Conservation (phyloP, 495 filamentous ascomycete genomes). For the Podospora tetraspora region DNA sequence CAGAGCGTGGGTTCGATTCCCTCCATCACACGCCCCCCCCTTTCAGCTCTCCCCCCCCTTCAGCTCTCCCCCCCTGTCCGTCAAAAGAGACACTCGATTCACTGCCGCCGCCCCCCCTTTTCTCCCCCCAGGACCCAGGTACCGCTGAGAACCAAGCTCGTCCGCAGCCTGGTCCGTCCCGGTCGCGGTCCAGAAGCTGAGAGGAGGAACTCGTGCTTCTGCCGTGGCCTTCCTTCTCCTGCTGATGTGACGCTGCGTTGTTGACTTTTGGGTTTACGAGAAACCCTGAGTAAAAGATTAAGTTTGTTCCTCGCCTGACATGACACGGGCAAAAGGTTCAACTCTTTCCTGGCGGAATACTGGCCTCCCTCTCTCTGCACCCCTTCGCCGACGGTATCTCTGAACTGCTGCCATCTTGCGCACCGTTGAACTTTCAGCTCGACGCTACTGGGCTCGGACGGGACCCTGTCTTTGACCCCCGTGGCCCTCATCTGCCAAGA, state of each 20-base stretch:
- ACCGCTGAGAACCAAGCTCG: not conserved
- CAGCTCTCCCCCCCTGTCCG: not conserved
- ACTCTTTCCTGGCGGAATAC: not conserved
- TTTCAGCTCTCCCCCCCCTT: not conserved
- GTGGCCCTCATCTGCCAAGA: not conserved
- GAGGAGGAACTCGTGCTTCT: not conserved
- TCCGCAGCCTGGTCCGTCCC: not conserved
- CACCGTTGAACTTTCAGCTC: not conserved
- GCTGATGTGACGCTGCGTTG: not conserved
- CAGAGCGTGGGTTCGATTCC: not conserved
- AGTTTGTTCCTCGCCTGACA: not conserved
- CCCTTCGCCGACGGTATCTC: not conserved
- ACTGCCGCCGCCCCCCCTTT: not conserved
- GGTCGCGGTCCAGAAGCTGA: not conserved
- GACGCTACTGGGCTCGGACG: not conserved
- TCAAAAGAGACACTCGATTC: not conserved
- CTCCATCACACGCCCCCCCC: not conserved
- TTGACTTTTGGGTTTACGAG: not conserved
- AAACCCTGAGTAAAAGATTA: not conserved
- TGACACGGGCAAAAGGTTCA: not conserved
- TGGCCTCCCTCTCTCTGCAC: not conserved
- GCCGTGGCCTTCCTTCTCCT: not conserved
- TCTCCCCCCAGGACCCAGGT: not conserved
- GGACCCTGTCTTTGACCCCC: not conserved
- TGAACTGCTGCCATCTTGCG: not conserved